Evolutionary conservation across 164 flowering plant genomes (phyloP).

Genomic region (Kingdonia uniflora): DNA sequence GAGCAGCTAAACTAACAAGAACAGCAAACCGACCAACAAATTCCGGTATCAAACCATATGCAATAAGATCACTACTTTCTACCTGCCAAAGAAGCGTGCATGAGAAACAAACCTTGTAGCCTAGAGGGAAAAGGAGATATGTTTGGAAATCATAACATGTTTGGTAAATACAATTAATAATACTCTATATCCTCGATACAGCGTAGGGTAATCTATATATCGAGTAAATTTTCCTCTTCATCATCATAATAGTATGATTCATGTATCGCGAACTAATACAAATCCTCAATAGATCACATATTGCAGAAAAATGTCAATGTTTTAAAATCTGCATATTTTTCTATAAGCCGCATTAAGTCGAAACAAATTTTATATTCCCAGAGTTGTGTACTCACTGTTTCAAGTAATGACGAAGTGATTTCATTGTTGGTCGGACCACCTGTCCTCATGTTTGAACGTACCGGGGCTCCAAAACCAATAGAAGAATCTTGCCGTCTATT

Average conservation of each 20-base stretch:
- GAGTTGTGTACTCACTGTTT: constrained; percentile 51
- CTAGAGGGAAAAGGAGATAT: background rate
- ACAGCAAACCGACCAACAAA: constrained; percentile 84
- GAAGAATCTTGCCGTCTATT: constrained; percentile 93
- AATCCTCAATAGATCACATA: too few species aligned
- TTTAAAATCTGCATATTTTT: too few species aligned
- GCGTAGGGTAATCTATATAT: too few species aligned
- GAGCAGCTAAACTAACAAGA: constrained; percentile 70
- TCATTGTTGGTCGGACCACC: constrained; percentile 51
- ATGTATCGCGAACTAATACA: too few species aligned
- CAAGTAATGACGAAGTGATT: constrained; percentile 71
- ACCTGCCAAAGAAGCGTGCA: constrained; percentile 34
- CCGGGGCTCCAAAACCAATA: constrained; percentile 94
- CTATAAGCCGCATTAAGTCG: too few species aligned
- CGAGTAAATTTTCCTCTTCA: too few species aligned
- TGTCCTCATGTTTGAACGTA: constrained; percentile 85
- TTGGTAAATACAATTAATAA: too few species aligned
- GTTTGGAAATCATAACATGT: too few species aligned
- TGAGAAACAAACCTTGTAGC: background rate
- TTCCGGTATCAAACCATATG: constrained; percentile 86
- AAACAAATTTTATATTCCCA: constrained; percentile 3
- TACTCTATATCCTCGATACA: too few species aligned
- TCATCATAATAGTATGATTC: too few species aligned
- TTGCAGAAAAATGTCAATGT: too few species aligned
- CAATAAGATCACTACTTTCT: constrained; percentile 77